Evolutionary conservation across 2,329 filamentous ascomycete genomes (phyloP).

Genomic region (Coniochaeta prunicola): DNA sequence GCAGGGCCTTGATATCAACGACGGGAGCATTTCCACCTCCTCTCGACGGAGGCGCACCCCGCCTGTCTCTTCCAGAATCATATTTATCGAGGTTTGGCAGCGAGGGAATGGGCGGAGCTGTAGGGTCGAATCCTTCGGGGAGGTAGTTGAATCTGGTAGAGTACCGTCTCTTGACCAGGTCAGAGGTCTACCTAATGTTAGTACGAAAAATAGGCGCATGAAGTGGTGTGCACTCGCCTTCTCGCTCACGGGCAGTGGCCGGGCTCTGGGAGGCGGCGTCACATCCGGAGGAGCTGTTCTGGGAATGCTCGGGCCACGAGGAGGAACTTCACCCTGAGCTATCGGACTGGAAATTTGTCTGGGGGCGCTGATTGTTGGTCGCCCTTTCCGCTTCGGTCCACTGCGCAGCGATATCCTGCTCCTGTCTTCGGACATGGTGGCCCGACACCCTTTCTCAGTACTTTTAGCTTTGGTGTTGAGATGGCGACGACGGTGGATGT

Average conservation of each 20-base stretch:
- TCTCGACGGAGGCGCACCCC: constrained; percentile 46
- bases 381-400: constrained; percentile 51
- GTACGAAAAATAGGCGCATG: constrained; percentile 8
- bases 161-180: constrained; percentile 90
- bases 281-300: constrained; percentile 5
- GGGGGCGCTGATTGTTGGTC: constrained; percentile 56
- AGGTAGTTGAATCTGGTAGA: constrained; percentile 84
- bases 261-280: constrained; percentile 28
- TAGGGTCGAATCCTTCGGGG: constrained; percentile 61
- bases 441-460: neutral
- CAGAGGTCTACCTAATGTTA: constrained; percentile 47
- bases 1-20: constrained; percentile 70
- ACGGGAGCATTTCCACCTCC: constrained; percentile 47
- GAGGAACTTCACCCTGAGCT: constrained; percentile 37
- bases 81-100: constrained; percentile 56
- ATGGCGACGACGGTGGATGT: neutral
- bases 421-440: constrained; percentile 53
- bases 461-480: neutral
- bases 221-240: constrained; percentile 35
- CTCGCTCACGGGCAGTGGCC: constrained; percentile 44
- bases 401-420: constrained; percentile 57
- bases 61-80: constrained; percentile 34
- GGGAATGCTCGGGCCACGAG: constrained; percentile 16
- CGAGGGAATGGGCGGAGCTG: constrained; percentile 65
- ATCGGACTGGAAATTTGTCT: constrained; percentile 57